Conservation (phyloP, 352 stramenopile genomes). For the Phytopythium cucurbitacearum region DNA sequence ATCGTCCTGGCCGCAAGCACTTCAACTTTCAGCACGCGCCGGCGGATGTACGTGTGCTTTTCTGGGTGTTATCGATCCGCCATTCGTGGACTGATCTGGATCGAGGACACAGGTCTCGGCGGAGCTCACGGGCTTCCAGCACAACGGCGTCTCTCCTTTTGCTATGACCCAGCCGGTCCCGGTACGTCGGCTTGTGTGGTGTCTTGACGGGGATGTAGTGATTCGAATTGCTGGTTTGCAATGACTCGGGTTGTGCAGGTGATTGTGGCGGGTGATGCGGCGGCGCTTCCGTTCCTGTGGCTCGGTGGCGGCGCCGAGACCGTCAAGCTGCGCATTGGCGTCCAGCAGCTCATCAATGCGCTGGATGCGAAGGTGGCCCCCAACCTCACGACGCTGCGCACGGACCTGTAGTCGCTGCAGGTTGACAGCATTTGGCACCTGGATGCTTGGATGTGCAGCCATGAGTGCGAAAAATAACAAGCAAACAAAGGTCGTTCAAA, state of each 20-base stretch:
- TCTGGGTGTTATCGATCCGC: background rate
- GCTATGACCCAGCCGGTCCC: constrained; percentile 70
- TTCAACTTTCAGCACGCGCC: constrained; percentile 88
- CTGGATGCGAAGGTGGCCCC: constrained; percentile 52
- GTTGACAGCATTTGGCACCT: no score
- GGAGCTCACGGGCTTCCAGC: constrained; percentile 77
- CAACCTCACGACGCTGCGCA: constrained; percentile 50
- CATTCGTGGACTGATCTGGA: background rate
- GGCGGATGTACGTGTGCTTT: constrained; percentile 25
- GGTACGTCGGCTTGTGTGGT: constrained; percentile 19
- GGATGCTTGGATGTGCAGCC: no score
- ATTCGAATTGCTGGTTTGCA: background rate
- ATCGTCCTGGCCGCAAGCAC: constrained; percentile 64
- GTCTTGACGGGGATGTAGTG: background rate
- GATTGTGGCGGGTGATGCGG: constrained; percentile 58
- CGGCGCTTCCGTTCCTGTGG: constrained; percentile 66
- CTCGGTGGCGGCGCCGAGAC: constrained; percentile 71
- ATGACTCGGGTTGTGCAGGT: constrained; percentile 31
- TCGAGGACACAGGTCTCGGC: constrained; percentile 35
- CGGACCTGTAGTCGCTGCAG: constrained; percentile 15
- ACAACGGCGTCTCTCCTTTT: constrained; percentile 83
- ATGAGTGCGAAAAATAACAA: no score
- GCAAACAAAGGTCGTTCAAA: no score
- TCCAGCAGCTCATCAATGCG: constrained; percentile 51
- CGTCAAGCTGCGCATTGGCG: constrained; percentile 75